These are phyloP conservation scores for Lagenidium giganteum DNA, from an alignment of 352 stramenopile species.

Conservation along the genomic window DNA sequence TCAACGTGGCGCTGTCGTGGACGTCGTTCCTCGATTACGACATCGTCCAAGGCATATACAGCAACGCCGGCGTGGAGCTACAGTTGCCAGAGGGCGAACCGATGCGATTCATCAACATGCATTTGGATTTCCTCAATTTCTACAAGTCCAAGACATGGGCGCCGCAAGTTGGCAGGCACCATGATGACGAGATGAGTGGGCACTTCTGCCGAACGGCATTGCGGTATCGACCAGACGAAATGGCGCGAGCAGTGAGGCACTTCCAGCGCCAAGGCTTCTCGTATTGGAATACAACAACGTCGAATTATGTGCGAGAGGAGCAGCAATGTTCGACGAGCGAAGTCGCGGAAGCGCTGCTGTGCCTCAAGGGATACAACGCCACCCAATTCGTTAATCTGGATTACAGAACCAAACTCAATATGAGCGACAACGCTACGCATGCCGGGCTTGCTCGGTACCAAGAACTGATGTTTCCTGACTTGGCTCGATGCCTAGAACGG, in stretches of 20 bases:
- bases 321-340: too few relatives aligned
- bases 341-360: conserved; percentile 10
- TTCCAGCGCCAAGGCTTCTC: too few relatives aligned
- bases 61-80: conserved; percentile 10
- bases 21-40: conserved; percentile 15
- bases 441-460: conserved; percentile 7
- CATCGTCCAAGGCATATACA: conserved; percentile 10
- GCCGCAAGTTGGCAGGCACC: conserved; percentile 6
- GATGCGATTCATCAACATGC: conserved; percentile 20
- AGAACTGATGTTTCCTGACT: conserved; percentile 8
- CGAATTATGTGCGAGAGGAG: too few relatives aligned
- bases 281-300: too few relatives aligned
- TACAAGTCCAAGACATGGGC: conserved; percentile 10
- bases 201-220: conserved; percentile 15
- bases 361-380: conserved; percentile 20
- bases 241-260: too few relatives aligned
- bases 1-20: conserved; percentile 12
- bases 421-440: conserved; percentile 4
- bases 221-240: too few relatives aligned
- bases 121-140: conserved; percentile 15
- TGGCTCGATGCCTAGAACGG: conserved; percentile 13
- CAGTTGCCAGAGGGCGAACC: conserved; percentile 3
- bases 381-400: conserved; percentile 16
- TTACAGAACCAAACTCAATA: conserved; percentile 6
- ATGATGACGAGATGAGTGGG: conserved; percentile 12